phyloP scores from a whole-genome alignment of 2,329 filamentous ascomycete genomes.

The Alternaria sp. region DNA sequence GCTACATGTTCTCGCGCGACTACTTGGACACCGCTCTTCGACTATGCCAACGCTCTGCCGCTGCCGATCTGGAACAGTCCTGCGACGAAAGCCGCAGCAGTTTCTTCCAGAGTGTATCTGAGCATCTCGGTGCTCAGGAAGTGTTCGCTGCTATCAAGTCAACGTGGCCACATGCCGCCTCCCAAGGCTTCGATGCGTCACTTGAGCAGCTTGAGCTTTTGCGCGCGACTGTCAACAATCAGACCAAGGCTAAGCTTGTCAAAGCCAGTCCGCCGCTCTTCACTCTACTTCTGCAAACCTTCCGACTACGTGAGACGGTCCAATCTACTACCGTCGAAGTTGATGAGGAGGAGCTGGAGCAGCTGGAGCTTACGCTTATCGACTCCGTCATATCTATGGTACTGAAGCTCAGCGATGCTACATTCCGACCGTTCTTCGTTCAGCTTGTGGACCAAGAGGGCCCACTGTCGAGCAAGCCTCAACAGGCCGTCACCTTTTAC shows the following conservation, averaged over 20 bases:
- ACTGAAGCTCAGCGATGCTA: constrained; percentile 93
- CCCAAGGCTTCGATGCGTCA: constrained; percentile 62
- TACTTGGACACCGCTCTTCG: constrained; percentile 75
- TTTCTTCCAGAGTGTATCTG: constrained; percentile 77
- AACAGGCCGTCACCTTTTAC: constrained; percentile 77
- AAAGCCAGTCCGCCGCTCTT: constrained; percentile 77
- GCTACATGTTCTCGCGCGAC: constrained; percentile 83
- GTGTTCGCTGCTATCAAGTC: constrained; percentile 75
- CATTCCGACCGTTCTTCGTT: constrained; percentile 90
- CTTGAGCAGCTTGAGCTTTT: constrained; percentile 74
- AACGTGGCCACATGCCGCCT: constrained; percentile 72
- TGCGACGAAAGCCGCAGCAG: constrained; percentile 70
- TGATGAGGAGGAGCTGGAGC: constrained; percentile 59
- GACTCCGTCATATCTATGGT: constrained; percentile 85
- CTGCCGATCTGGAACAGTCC: constrained; percentile 65
- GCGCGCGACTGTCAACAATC: constrained; percentile 73
- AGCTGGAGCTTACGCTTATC: constrained; percentile 70
- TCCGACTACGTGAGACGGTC: constrained; percentile 66
- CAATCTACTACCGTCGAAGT: constrained; percentile 51
- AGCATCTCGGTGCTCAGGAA: constrained; percentile 77
- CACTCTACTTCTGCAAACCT: constrained; percentile 61
- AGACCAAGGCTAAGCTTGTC: constrained; percentile 77
- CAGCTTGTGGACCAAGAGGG: constrained; percentile 80
- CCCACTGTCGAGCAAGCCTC: constrained; percentile 17
- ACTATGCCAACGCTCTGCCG: constrained; percentile 75